phyloP scores from a whole-genome alignment of 2,329 filamentous ascomycete species.

The Xylaria digitata region DNA sequence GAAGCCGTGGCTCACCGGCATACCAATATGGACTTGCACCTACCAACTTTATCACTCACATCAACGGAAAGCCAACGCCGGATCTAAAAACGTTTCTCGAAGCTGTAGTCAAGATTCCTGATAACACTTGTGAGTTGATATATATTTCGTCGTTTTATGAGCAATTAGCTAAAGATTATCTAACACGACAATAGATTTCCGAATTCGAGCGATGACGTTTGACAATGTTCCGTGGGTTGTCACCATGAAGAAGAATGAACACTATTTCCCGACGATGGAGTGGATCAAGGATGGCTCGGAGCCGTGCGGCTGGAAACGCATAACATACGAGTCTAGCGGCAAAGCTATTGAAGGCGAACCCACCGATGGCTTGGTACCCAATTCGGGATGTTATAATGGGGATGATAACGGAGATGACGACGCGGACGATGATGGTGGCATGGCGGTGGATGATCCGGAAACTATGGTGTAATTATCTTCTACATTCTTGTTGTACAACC shows the following conservation, averaged over 20 bases:
- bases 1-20: constrained; percentile 83
- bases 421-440: constrained; percentile 35
- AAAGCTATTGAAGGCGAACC: constrained; percentile 66
- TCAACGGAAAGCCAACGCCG: constrained; percentile 88
- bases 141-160: neutral
- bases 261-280: constrained; percentile 84
- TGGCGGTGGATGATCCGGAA: constrained; percentile 31
- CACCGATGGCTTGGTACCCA: constrained; percentile 58
- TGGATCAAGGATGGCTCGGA: constrained; percentile 73
- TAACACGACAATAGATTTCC: constrained; percentile 74
- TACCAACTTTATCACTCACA: constrained; percentile 97
- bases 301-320: constrained; percentile 70
- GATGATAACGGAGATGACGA: constrained; percentile 39
- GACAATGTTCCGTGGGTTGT: constrained; percentile 99
- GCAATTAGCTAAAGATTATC: constrained; percentile 24
- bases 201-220: constrained; percentile 96
- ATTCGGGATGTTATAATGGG: constrained; percentile 53
- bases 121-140: constrained; percentile 82
- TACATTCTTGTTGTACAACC: constrained; percentile 20
- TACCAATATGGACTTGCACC: constrained; percentile 93
- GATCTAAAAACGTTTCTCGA: constrained; percentile 83
- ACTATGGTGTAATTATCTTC: neutral
- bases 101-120: constrained; percentile 86
- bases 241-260: constrained; percentile 99
- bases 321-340: constrained; percentile 68